phyloP scores from a whole-genome alignment of 495 filamentous ascomycete genomes.

The Haplographium delicatum region DNA sequence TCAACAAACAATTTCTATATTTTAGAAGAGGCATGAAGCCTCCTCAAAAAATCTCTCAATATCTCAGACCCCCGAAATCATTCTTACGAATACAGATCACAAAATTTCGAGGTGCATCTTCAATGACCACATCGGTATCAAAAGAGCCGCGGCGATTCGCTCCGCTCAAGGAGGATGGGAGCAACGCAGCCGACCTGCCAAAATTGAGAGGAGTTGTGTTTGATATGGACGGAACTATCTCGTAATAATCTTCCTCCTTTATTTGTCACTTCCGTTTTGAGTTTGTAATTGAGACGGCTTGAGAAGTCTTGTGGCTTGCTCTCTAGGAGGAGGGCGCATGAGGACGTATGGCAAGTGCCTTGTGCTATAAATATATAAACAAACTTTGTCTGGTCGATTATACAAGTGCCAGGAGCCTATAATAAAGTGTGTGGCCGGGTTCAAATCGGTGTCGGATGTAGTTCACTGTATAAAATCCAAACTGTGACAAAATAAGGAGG shows the following conservation, averaged over 20 bases:
- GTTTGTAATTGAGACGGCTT: background rate
- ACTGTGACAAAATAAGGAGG: no score
- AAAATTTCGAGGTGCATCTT: conserved; percentile 13
- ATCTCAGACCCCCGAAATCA: background rate
- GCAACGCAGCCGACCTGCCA: conserved; percentile 34
- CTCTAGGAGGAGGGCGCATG: background rate
- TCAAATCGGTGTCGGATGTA: no score
- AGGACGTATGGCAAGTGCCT: background rate
- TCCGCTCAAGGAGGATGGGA: conserved; percentile 35
- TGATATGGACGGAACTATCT: conserved; percentile 92
- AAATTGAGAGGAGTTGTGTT: conserved; percentile 79
- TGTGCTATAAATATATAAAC: no score
- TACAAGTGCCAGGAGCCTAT: no score
- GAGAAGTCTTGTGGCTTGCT: background rate
- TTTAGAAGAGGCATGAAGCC: no score
- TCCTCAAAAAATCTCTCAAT: background rate
- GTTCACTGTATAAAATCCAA: no score
- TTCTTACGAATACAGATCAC: no score
- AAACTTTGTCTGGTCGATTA: no score
- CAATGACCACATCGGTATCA: conserved; percentile 13
- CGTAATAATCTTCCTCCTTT: conserved; percentile 46
- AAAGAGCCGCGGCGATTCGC: conserved; percentile 35
- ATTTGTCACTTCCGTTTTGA: conserved; percentile 1
- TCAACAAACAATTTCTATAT: no score
- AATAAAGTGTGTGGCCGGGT: no score